Percentiles rank a stretch among this genome's conserved stretches.
phyloP scores from a whole-genome alignment of 2,329 filamentous ascomycete genomes.

The Pseudonectria foliicola region DNA sequence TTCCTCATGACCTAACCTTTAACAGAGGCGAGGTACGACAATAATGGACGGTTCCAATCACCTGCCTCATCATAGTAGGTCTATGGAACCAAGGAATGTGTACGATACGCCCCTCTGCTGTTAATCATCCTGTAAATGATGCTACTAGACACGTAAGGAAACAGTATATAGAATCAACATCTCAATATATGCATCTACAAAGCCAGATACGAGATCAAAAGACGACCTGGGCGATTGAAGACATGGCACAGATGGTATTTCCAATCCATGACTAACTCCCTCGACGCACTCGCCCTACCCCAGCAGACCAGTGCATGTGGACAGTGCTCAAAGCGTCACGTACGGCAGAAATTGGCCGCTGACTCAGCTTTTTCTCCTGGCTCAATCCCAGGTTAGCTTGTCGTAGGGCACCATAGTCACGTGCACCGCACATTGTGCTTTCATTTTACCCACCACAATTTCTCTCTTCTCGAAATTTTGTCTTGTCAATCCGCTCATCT shows the following conservation, averaged over 20 bases:
- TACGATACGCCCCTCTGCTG: conserved; percentile 16
- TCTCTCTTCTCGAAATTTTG: conserved; percentile 6
- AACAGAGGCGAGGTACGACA: conserved; percentile 39
- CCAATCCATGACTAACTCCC: too few relatives aligned
- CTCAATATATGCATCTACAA: too few relatives aligned
- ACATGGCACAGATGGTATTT: too few relatives aligned
- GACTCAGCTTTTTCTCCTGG: too few relatives aligned
- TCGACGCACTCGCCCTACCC: too few relatives aligned
- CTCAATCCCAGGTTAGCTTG: not conserved
- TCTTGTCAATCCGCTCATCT: conserved; percentile 14
- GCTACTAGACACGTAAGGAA: too few relatives aligned
- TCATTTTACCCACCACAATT: conserved; percentile 24
- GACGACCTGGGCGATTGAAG: too few relatives aligned
- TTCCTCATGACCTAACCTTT: conserved; percentile 26
- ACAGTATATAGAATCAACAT: too few relatives aligned
- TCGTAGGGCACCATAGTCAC: conserved; percentile 19
- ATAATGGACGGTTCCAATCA: conserved; percentile 37
- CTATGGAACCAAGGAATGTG: conserved; percentile 9
- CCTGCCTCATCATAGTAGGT: conserved; percentile 23
- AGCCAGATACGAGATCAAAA: too few relatives aligned
- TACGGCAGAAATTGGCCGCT: too few relatives aligned
- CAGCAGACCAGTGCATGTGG: too few relatives aligned
- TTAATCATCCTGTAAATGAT: conserved; percentile 8
- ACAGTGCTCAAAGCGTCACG: too few relatives aligned
- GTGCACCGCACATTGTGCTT: conserved; percentile 21